Percentiles rank a stretch among this genome's conserved stretches.
These are phyloP conservation scores for Termitomyces sp. DNA, from an alignment of 768 basidiomycete genomes.

Conservation along the genomic window DNA sequence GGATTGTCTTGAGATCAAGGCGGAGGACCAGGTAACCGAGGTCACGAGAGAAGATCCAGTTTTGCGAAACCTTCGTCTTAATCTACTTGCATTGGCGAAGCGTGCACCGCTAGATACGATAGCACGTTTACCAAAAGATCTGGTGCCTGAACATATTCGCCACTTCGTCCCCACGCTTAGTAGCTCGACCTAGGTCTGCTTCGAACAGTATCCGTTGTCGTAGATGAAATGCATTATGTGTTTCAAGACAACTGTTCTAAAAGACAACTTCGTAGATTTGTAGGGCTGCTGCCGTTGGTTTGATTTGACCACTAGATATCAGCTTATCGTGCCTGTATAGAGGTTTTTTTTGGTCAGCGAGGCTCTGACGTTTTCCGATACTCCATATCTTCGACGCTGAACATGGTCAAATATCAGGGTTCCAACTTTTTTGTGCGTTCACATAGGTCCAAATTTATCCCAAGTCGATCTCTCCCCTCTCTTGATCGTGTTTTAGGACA, in stretches of 20 bases:
- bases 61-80: slow-evolving; percentile 59
- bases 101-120: slow-evolving; percentile 73
- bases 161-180: slow-evolving; percentile 55
- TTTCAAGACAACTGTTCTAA: neutral
- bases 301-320: neutral
- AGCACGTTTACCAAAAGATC: slow-evolving; percentile 53
- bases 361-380: neutral
- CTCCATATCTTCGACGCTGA: neutral
- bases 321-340: neutral
- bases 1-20: neutral
- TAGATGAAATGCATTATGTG: neutral
- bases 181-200: slow-evolving; percentile 12
- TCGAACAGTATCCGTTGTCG: neutral
- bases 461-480: neutral
- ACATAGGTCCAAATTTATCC: no score
- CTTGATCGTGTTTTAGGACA: neutral
- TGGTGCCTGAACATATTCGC: slow-evolving; percentile 64
- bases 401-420: neutral
- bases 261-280: neutral
- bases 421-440: no score
- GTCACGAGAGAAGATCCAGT: slow-evolving; percentile 38
- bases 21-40: neutral
- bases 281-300: neutral
- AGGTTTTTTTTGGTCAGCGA: neutral
- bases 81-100: slow-evolving; percentile 73